Conservation (phyloP, 305 asterid species). For the Caryopteris hybrid region DNA sequence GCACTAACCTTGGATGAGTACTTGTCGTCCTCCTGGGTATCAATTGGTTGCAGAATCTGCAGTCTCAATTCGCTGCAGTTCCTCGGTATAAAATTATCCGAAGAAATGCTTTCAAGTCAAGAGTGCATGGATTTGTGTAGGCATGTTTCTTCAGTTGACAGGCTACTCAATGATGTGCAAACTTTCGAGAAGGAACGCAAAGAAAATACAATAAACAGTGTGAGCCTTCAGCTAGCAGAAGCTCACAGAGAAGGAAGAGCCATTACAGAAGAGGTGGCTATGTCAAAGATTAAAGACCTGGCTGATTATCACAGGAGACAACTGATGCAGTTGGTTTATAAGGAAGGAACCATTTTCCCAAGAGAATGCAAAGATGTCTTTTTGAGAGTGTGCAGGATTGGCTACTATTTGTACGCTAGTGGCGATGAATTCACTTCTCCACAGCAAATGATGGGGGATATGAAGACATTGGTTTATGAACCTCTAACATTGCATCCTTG, state of each 20-base stretch:
- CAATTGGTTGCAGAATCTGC: constrained; percentile 24
- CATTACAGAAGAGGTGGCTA: constrained; percentile 26
- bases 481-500: constrained; percentile 8
- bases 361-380: constrained; percentile 28
- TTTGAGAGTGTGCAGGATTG: constrained; percentile 19
- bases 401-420: constrained; percentile 15
- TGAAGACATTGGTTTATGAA: constrained; percentile 23
- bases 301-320: constrained; percentile 24
- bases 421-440: constrained; percentile 29
- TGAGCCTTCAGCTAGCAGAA: constrained; percentile 12
- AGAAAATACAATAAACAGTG: constrained; percentile 25
- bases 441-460: constrained; percentile 21
- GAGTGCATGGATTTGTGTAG: constrained; percentile 27
- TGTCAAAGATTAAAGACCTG: constrained; percentile 1
- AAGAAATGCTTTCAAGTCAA: constrained; percentile 23
- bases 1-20: constrained; percentile 37
- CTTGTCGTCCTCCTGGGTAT: constrained; percentile 21
- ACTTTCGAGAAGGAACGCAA: constrained; percentile 30
- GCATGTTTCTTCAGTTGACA: constrained; percentile 17
- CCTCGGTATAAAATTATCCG: constrained; percentile 26
- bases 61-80: constrained; percentile 27
- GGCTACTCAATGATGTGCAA: constrained; percentile 44
- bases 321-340: constrained; percentile 25
- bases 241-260: background rate
- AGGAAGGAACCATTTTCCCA: constrained; percentile 23